Percentiles rank a stretch among this genome's conserved stretches.
These are phyloP conservation scores for Handroanthus guayacan DNA, from an alignment of 257 asterid species.

Conservation along the genomic window DNA sequence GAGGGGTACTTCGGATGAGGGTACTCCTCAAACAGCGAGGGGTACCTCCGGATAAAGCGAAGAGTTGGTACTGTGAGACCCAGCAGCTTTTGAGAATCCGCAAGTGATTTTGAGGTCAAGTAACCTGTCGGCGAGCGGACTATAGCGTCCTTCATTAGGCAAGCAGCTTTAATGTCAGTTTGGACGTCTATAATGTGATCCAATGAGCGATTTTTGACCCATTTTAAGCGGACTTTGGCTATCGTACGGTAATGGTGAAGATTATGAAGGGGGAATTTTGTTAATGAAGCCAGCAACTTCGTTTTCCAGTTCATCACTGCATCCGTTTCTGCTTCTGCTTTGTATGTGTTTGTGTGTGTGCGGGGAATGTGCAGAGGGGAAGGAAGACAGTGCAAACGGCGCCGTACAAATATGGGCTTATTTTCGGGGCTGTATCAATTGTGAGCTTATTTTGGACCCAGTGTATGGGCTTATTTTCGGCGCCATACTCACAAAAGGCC, in stretches of 20 bases:
- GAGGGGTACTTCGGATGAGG: conserved; percentile 90
- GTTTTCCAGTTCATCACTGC: conserved; percentile 43
- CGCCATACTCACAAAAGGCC: too few relatives aligned
- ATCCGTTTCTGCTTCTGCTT: neutral
- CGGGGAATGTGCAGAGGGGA: neutral
- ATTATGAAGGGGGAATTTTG: conserved; percentile 39
- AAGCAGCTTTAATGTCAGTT: conserved; percentile 86
- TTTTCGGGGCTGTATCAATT: neutral
- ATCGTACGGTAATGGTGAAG: conserved; percentile 58
- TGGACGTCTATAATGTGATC: conserved; percentile 87
- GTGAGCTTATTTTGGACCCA: too few relatives aligned
- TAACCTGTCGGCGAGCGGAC: conserved; percentile 67
- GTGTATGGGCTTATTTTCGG: too few relatives aligned
- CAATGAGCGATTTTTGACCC: conserved; percentile 85
- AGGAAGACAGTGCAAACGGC: neutral
- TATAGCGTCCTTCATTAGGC: conserved; percentile 78
- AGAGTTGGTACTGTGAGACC: conserved; percentile 88
- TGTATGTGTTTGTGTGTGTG: neutral
- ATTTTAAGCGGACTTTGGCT: conserved; percentile 83
- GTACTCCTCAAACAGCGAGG: conserved; percentile 86
- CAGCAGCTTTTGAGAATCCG: conserved; percentile 71
- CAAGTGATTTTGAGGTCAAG: conserved; percentile 68
- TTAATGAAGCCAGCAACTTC: conserved; percentile 29
- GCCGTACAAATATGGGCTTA: conserved; percentile 10
- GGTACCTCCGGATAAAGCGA: conserved; percentile 84